Evolutionary conservation across 139 green algal species (phyloP).

Genomic region (Micromonas pusilla): DNA sequence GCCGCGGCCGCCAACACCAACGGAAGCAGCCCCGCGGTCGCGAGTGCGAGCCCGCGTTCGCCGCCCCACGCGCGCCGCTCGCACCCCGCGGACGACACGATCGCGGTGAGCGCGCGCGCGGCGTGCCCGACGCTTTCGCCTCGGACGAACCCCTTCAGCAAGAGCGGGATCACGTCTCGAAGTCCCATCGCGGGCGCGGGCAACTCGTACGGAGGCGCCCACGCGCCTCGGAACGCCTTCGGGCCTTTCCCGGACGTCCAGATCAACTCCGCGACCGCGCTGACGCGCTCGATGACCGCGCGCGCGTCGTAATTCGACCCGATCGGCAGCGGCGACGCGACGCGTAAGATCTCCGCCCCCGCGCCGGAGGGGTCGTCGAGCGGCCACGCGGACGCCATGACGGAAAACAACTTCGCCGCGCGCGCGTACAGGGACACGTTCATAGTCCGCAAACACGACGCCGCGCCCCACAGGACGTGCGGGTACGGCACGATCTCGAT

Average conservation of each 20-base stretch:
- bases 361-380: slow-evolving; percentile 50
- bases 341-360: slow-evolving; percentile 49
- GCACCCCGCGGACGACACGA: background rate
- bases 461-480: slow-evolving; percentile 50
- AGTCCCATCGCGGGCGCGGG: background rate
- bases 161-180: background rate
- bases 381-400: slow-evolving; percentile 42
- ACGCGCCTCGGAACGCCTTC: background rate
- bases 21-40: background rate
- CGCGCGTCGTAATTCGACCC: background rate
- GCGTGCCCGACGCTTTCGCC: background rate
- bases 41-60: background rate
- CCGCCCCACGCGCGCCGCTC: background rate
- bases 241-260: too few relatives aligned
- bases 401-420: slow-evolving; percentile 50
- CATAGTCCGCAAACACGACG: slow-evolving; percentile 53
- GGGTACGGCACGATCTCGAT: slow-evolving; percentile 65
- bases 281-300: background rate
- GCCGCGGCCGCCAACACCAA: background rate
- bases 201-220: background rate
- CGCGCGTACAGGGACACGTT: slow-evolving; percentile 56
- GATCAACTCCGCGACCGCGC: too few relatives aligned
- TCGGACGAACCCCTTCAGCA: background rate
- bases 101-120: background rate
- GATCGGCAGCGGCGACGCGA: slow-evolving; percentile 20